Base-by-base conservation (phyloP, 768 basidiomycete species). In the Leccinum incarnatum region DNA sequence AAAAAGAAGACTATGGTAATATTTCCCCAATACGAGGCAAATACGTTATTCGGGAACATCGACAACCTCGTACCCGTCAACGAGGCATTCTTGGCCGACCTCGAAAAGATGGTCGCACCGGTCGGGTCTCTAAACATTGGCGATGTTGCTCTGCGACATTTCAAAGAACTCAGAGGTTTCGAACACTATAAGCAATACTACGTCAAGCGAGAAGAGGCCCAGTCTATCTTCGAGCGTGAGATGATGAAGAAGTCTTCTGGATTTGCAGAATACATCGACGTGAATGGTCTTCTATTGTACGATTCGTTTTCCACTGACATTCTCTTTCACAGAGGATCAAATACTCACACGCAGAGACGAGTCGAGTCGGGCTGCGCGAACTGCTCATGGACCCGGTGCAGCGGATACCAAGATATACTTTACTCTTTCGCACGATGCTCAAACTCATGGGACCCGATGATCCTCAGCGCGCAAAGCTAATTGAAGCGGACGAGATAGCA, bases 301-400 rank as follows among this genome's bases (percentile, higher is more conserved):
- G 62, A 58, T 56, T 58, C 42, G 15, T 50, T 30, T n/a, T 59
- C 27, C 34, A 48, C 61, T 67, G 15, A 67, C 1, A 19, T 42
- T 21, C 7, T 15, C 27, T 12, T 9, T 29, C 52, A 17, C 65
- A 95, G 91, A 87, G 87, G 57, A 87, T 93, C 72, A 95, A 96
- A 78, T 96, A 95, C 69, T 85, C 88, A 62, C 83, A 83, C 15
- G 77, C 84, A 21, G 91, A 91, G 63, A 72, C 80, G 30, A 81
- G 91, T 69, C 90, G 93, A 42, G 83, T 96, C 56, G 94, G 92
- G 47, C 78, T 98, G 55, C 83, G 95, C 27, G 95, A 96, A 70
- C 83, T 97, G 51, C 80, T 98, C 21, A 96, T 96, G 87, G 95
- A 98, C 64, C 95, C 95, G 15, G 93, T 97, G 5, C 95, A 98